phyloP scores from a whole-genome alignment of 495 filamentous ascomycete species.

The Aspergillus conjunctus region DNA sequence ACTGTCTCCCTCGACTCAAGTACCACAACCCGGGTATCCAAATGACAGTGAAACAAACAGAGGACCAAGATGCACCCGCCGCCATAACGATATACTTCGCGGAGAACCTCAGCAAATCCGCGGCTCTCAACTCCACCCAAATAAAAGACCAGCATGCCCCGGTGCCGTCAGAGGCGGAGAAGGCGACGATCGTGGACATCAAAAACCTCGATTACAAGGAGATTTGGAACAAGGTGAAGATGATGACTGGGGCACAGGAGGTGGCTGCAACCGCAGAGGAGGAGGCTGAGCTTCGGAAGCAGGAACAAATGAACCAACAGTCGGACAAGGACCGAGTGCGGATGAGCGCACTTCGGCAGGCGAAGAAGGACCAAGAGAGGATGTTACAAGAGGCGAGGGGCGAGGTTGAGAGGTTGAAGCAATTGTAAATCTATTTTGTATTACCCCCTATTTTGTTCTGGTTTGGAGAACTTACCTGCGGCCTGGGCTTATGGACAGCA shows the following conservation, averaged over 20 bases:
- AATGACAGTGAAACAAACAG: constrained; percentile 75
- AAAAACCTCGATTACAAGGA: constrained; percentile 44
- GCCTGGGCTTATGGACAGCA: neutral
- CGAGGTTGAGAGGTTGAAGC: constrained; percentile 45
- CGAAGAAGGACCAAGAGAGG: constrained; percentile 62
- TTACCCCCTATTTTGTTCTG: constrained; percentile 18
- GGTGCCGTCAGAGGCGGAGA: constrained; percentile 35
- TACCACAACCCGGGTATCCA: constrained; percentile 86
- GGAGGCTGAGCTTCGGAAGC: constrained; percentile 54
- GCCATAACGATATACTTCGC: constrained; percentile 79
- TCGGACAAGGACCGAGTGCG: constrained; percentile 57
- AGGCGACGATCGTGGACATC: constrained; percentile 38
- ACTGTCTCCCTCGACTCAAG: constrained; percentile 82
- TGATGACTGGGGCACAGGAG: constrained; percentile 65
- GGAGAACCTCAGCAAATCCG: constrained; percentile 38
- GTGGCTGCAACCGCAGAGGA: constrained; percentile 65
- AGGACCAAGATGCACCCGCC: constrained; percentile 54
- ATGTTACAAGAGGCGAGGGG: constrained; percentile 62
- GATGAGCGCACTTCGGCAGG: constrained; percentile 56
- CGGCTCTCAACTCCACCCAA: constrained; percentile 28
- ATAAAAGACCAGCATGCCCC: constrained; percentile 42
- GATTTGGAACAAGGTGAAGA: constrained; percentile 70
- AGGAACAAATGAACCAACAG: constrained; percentile 57
- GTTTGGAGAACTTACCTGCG: neutral
- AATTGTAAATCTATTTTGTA: constrained; percentile 31